phyloP scores from a whole-genome alignment of 495 filamentous ascomycete species.

The Xylaria curta region DNA sequence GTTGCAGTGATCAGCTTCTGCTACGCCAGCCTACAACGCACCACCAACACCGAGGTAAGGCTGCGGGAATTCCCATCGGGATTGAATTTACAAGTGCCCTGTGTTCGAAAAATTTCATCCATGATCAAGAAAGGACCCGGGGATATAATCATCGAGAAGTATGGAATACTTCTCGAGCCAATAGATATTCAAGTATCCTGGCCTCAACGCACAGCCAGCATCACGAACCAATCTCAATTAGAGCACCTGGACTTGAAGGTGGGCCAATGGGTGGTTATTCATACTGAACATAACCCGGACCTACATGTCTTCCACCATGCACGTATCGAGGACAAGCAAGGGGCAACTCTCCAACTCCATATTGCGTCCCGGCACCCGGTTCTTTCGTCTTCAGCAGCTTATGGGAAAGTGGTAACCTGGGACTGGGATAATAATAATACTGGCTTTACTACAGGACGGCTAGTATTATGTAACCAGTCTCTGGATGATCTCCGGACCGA shows the following conservation, averaged over 20 bases:
- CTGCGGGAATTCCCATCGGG: conserved; percentile 72
- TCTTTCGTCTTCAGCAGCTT: background rate
- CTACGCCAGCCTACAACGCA: conserved; percentile 58
- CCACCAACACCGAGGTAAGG: conserved; percentile 5
- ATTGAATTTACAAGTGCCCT: conserved; percentile 71
- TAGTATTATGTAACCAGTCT: conserved; percentile 41
- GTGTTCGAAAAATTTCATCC: conserved; percentile 13
- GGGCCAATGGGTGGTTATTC: conserved; percentile 36
- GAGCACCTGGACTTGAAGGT: background rate
- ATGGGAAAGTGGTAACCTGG: background rate
- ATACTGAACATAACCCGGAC: background rate
- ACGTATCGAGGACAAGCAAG: conserved; percentile 21
- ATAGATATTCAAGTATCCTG: conserved; percentile 25
- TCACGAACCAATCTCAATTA: background rate
- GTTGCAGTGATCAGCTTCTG: conserved; percentile 72
- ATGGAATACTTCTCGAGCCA: conserved; percentile 23
- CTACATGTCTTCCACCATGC: conserved; percentile 31
- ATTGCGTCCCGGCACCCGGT: conserved; percentile 30
- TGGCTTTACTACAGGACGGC: background rate
- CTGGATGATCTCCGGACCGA: conserved; percentile 41
- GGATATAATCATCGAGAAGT: background rate
- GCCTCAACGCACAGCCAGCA: conserved; percentile 2
- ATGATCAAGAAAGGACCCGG: background rate
- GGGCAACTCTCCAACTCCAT: conserved; percentile 10
- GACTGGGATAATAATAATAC: background rate